phyloP scores from a whole-genome alignment of 495 filamentous ascomycete species.

The Eremomyces bilateralis region DNA sequence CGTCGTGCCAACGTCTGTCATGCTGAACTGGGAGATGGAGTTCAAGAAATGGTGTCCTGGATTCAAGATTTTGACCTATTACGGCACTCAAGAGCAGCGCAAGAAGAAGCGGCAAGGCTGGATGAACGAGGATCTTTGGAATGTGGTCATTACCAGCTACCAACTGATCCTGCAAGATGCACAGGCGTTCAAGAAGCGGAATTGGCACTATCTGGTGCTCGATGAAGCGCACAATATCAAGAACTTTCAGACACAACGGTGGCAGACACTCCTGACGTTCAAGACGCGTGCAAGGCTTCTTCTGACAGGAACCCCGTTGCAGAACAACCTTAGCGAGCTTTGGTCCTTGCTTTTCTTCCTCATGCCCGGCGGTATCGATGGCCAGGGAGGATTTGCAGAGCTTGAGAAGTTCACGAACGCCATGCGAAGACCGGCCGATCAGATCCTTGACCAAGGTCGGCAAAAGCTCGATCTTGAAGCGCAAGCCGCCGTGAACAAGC shows the following conservation, averaged over 20 bases:
- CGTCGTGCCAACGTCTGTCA: slow-evolving; percentile 92
- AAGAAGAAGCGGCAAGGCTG: slow-evolving; percentile 77
- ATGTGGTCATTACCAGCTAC: slow-evolving; percentile 93
- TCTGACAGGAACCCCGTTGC: slow-evolving; percentile 84
- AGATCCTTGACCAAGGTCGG: slow-evolving; percentile 84
- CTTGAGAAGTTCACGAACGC: slow-evolving; percentile 81
- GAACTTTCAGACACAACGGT: slow-evolving; percentile 92
- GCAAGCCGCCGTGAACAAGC: slow-evolving; percentile 64
- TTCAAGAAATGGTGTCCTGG: slow-evolving; percentile 99
- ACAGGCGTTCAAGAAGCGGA: slow-evolving; percentile 74
- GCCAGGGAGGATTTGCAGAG: slow-evolving; percentile 72
- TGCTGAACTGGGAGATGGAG: slow-evolving; percentile 99
- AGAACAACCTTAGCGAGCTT: slow-evolving; percentile 90
- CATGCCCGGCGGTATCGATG: slow-evolving; percentile 62
- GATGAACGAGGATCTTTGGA: slow-evolving; percentile 78
- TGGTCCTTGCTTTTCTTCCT: slow-evolving; percentile 97
- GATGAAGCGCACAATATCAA: slow-evolving; percentile 99
- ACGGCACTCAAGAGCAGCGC: slow-evolving; percentile 80
- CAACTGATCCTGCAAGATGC: slow-evolving; percentile 88
- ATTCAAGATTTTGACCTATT: slow-evolving; percentile 96
- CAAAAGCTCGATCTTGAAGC: slow-evolving; percentile 87
- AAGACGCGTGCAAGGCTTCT: slow-evolving; percentile 70
- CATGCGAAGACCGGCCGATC: slow-evolving; percentile 80
- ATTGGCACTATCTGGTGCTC: slow-evolving; percentile 95
- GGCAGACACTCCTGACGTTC: slow-evolving; percentile 86